Conservation (phyloP, 2,329 filamentous ascomycete genomes). For the Botrytis galanthina region DNA sequence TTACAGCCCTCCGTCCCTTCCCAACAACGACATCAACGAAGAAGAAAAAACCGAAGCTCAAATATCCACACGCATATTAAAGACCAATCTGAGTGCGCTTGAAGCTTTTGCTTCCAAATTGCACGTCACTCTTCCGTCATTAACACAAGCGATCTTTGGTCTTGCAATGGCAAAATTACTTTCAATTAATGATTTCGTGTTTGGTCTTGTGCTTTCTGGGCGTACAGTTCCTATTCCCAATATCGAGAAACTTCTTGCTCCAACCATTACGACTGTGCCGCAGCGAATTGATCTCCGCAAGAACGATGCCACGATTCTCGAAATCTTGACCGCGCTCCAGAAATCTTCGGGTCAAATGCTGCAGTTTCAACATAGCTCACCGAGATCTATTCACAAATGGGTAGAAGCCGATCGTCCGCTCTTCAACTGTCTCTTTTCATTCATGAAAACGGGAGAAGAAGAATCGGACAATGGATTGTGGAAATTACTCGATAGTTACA, state of each 20-base stretch:
- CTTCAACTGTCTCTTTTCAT: conserved; percentile 10
- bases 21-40: neutral
- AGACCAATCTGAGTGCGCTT: neutral
- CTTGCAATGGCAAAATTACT: conserved; percentile 42
- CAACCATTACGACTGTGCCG: conserved; percentile 45
- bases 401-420: conserved; percentile 7
- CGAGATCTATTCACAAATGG: conserved; percentile 12
- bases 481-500: conserved; percentile 3
- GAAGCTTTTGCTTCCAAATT: conserved; percentile 39
- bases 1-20: neutral
- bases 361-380: neutral
- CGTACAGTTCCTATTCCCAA: conserved; percentile 41
- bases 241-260: conserved; percentile 44
- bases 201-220: conserved; percentile 45
- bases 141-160: conserved; percentile 41
- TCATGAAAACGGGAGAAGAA: conserved; percentile 5
- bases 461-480: conserved; percentile 1
- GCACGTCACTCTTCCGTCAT: conserved; percentile 26
- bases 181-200: conserved; percentile 42
- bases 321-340: conserved; percentile 5
- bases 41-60: neutral
- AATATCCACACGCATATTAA: neutral
- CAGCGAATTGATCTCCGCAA: conserved; percentile 37
- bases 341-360: conserved; percentile 6
- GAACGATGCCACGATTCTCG: neutral